Conservation (phyloP, 1,139 yeast species). For the Wickerhamomyces sp. region DNA sequence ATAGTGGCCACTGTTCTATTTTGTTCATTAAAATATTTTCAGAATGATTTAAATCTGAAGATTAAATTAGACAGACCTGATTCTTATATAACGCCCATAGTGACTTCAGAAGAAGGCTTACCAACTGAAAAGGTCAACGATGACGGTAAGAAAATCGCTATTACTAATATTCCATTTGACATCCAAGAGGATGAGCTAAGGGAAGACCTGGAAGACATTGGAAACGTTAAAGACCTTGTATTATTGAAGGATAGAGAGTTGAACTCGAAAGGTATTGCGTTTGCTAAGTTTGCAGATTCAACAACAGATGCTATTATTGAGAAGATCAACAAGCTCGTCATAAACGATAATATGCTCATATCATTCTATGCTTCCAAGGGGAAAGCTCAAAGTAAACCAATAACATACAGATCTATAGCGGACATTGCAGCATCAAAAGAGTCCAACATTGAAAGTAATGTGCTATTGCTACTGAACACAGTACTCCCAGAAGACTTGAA, state of each 20-base stretch:
- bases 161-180: slow-evolving; percentile 38
- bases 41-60: slow-evolving; percentile 31
- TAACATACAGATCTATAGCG: slow-evolving; percentile 28
- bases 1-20: slow-evolving; percentile 57
- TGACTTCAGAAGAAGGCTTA: slow-evolving; percentile 11
- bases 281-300: slow-evolving; percentile 32
- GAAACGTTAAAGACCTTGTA: slow-evolving; percentile 22
- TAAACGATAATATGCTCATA: slow-evolving; percentile 23
- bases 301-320: slow-evolving; percentile 15
- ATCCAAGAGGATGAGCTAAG: slow-evolving; percentile 33
- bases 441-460: slow-evolving; percentile 37
- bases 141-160: slow-evolving; percentile 31
- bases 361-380: slow-evolving; percentile 20
- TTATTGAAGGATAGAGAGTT: slow-evolving; percentile 32
- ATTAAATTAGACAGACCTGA: slow-evolving; percentile 50
- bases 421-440: slow-evolving; percentile 18
- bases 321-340: slow-evolving; percentile 28
- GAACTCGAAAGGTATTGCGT: slow-evolving; percentile 40
- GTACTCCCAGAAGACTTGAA: slow-evolving; percentile 61
- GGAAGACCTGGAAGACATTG: slow-evolving; percentile 31
- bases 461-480: slow-evolving; percentile 61
- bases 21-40: slow-evolving; percentile 38
- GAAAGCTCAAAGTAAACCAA: slow-evolving; percentile 14
- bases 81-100: slow-evolving; percentile 46
- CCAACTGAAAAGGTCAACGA: slow-evolving; percentile 24